A percentile compares a stretch with the other conserved stretches of the same genome.
Conservation (phyloP, 176 grass and related monocot species). For the sorghum (Sorghum bicolor) region DNA sequence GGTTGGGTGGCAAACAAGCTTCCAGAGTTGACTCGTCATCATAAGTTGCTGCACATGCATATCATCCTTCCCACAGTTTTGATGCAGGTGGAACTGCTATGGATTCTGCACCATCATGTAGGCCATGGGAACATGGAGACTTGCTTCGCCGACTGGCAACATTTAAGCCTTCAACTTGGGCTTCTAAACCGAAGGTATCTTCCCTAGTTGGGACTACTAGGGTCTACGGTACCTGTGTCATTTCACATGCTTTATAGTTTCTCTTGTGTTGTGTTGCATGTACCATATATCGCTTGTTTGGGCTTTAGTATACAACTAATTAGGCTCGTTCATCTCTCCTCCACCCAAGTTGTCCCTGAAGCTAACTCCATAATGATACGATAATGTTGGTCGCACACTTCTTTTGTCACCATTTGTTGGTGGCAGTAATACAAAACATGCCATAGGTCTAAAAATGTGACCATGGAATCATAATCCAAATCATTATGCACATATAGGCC, state of each 20-base stretch:
- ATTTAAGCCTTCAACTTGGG: conserved; percentile 83
- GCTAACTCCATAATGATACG: neutral
- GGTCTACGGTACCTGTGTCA: neutral
- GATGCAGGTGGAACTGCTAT: conserved; percentile 62
- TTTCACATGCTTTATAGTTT: neutral
- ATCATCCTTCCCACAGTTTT: conserved; percentile 64
- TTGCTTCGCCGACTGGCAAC: conserved; percentile 80
- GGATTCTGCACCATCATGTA: conserved; percentile 67
- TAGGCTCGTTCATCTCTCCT: neutral
- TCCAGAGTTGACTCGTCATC: conserved; percentile 71
- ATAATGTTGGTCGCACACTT: conserved; percentile 7
- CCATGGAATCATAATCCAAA: neutral
- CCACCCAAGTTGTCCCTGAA: neutral
- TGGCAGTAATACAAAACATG: neutral
- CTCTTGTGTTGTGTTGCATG: neutral
- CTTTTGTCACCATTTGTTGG: neutral
- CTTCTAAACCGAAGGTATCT: conserved; percentile 74
- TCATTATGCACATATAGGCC: neutral
- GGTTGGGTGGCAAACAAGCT: conserved; percentile 68
- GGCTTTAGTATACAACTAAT: neutral
- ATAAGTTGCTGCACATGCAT: conserved; percentile 49
- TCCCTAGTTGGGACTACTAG: conserved; percentile 7
- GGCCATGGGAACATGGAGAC: conserved; percentile 93
- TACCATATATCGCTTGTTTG: neutral
- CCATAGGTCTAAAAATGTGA: conserved; percentile 5